Percentiles rank a stretch among this genome's conserved stretches.
These are phyloP conservation scores for Gracilaria domingensis DNA, from an alignment of 23 red algal species.

Conservation along the genomic window DNA sequence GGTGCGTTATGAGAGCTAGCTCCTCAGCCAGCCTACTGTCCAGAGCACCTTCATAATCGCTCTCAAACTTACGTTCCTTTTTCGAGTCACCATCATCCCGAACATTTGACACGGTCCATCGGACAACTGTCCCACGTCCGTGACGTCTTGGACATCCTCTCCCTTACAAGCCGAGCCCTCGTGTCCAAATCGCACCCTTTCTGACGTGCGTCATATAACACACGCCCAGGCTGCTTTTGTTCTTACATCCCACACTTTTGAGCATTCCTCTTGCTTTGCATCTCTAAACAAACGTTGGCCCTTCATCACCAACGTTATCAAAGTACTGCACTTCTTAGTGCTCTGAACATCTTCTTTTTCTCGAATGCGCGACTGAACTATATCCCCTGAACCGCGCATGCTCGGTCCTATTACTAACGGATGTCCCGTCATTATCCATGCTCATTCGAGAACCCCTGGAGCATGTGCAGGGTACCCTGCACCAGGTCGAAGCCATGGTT, in stretches of 20 bases:
- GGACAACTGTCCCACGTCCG: neutral
- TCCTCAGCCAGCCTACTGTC: no score
- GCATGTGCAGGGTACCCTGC: neutral
- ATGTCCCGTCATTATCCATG: neutral
- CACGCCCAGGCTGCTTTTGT: neutral
- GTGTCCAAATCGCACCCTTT: neutral
- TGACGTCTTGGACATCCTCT: neutral
- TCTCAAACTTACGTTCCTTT: neutral
- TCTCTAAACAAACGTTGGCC: neutral
- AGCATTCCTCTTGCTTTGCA: neutral
- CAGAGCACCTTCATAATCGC: neutral
- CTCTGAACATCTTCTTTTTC: neutral
- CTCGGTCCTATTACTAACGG: neutral
- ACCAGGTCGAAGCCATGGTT: conserved; percentile 1
- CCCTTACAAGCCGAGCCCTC: neutral
- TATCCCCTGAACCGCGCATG: neutral
- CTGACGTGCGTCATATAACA: neutral
- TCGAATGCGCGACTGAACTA: neutral
- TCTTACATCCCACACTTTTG: neutral
- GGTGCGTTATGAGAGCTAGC: no score
- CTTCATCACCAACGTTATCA: neutral
- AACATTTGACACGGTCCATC: neutral
- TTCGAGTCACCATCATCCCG: neutral
- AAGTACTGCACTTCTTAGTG: neutral
- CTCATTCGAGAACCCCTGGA: neutral